Evolutionary conservation across 257 asterid genomes (phyloP).

Genomic region (Nicotiana knightiana): DNA sequence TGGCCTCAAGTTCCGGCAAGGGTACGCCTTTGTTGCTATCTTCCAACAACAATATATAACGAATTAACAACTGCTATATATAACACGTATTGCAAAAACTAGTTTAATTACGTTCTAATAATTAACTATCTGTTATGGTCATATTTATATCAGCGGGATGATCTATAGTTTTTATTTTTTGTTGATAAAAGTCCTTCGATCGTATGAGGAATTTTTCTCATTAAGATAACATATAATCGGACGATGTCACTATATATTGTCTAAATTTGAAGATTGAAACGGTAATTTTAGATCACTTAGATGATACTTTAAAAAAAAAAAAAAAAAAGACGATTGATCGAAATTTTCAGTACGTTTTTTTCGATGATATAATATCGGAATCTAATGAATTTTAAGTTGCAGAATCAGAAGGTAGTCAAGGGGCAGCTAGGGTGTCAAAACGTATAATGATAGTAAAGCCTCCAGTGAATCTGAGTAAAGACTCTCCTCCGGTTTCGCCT

Average conservation of each 20-base stretch:
- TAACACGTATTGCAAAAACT: neutral
- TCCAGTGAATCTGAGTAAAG: slow-evolving; percentile 38
- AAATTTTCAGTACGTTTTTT: neutral
- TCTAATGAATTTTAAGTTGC: neutral
- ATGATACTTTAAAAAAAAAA: too few species aligned
- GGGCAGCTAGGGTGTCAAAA: slow-evolving; percentile 62
- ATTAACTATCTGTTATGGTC: too few species aligned
- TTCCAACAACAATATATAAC: neutral
- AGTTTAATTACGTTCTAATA: neutral
- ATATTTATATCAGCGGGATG: too few species aligned
- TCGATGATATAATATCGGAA: neutral
- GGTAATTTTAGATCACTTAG: too few species aligned
- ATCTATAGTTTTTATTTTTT: too few species aligned
- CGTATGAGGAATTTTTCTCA: too few species aligned
- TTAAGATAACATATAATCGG: too few species aligned
- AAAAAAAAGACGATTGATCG: too few species aligned
- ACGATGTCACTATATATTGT: too few species aligned
- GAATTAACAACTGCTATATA: neutral
- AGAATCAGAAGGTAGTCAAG: slow-evolving; percentile 39
- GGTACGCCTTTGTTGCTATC: slow-evolving; percentile 49
- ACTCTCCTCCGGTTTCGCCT: slow-evolving; percentile 84
- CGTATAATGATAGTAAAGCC: slow-evolving; percentile 90
- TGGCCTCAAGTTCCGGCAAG: slow-evolving; percentile 60
- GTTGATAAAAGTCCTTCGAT: too few species aligned
- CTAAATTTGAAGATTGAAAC: too few species aligned